phyloP scores from a whole-genome alignment of 2,329 filamentous ascomycete species.

The Laburnicola sp. region DNA sequence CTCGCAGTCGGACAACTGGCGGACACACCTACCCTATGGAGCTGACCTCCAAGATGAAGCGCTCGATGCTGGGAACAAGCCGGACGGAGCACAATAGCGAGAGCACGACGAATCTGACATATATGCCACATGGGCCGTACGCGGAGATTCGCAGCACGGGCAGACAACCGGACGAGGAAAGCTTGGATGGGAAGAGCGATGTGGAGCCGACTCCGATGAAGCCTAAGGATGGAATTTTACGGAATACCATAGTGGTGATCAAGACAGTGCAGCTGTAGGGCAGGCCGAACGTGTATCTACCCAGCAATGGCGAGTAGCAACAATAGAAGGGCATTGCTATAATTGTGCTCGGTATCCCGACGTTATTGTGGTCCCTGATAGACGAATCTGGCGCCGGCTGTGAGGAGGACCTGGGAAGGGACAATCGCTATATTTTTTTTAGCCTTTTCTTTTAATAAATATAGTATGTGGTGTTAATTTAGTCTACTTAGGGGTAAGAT shows the following conservation, averaged over 20 bases:
- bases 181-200: slow-evolving; percentile 2
- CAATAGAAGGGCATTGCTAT: too few species aligned
- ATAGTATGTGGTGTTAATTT: too few species aligned
- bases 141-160: not conserved
- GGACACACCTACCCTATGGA: not conserved
- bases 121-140: slow-evolving; percentile 1
- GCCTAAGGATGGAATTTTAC: not conserved
- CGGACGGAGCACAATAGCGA: not conserved
- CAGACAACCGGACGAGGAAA: not conserved
- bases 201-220: not conserved
- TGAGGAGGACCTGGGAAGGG: too few species aligned
- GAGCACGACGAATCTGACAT: not conserved
- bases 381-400: too few species aligned
- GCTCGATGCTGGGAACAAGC: not conserved
- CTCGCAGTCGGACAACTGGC: slow-evolving; percentile 9
- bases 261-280: too few species aligned
- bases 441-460: too few species aligned
- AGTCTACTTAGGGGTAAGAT: too few species aligned
- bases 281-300: too few species aligned
- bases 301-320: too few species aligned
- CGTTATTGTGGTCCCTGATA: too few species aligned
- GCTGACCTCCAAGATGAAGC: not conserved
- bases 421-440: too few species aligned
- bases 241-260: not conserved
- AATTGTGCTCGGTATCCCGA: too few species aligned